These are phyloP conservation scores for Hura crepitans DNA, from an alignment of 441 rosid genomes.

Conservation along the genomic window DNA sequence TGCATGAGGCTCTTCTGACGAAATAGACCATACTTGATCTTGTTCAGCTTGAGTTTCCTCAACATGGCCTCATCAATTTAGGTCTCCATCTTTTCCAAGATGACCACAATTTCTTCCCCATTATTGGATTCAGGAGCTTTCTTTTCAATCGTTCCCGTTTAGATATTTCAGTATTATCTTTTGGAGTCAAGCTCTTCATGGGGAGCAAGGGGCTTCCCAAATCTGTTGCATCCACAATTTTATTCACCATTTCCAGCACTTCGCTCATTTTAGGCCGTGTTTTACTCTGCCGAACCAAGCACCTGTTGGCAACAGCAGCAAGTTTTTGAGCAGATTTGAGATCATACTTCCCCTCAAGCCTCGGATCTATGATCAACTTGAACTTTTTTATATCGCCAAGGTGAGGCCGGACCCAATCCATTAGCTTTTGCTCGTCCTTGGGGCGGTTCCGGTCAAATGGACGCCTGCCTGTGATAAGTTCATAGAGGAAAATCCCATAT, in stretches of 20 bases:
- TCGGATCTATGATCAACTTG: conserved; percentile 56
- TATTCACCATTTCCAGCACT: conserved; percentile 56
- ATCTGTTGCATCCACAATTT: conserved; percentile 41
- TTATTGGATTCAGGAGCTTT: conserved; percentile 43
- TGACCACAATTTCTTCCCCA: conserved; percentile 49
- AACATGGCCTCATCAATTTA: conserved; percentile 36
- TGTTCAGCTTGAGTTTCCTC: background rate
- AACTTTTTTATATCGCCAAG: conserved; percentile 51
- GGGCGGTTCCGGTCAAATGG: conserved; percentile 66
- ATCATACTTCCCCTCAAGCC: conserved; percentile 63
- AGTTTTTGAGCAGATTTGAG: conserved; percentile 55
- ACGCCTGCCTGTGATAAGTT: conserved; percentile 68
- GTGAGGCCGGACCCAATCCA: conserved; percentile 72
- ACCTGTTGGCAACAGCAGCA: conserved; percentile 60
- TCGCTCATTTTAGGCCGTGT: conserved; percentile 75
- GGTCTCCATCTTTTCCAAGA: conserved; percentile 50
- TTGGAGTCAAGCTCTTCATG: conserved; percentile 35
- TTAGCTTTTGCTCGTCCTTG: conserved; percentile 48
- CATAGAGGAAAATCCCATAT: conserved; percentile 75
- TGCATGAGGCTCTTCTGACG: background rate
- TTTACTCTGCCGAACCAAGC: conserved; percentile 58
- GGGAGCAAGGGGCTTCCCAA: conserved; percentile 35
- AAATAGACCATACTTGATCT: background rate
- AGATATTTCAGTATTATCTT: conserved; percentile 33
- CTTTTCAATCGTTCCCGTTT: conserved; percentile 41